phyloP scores from a whole-genome alignment of 164 flowering plant species.

The Cinnamomum micranthum region DNA sequence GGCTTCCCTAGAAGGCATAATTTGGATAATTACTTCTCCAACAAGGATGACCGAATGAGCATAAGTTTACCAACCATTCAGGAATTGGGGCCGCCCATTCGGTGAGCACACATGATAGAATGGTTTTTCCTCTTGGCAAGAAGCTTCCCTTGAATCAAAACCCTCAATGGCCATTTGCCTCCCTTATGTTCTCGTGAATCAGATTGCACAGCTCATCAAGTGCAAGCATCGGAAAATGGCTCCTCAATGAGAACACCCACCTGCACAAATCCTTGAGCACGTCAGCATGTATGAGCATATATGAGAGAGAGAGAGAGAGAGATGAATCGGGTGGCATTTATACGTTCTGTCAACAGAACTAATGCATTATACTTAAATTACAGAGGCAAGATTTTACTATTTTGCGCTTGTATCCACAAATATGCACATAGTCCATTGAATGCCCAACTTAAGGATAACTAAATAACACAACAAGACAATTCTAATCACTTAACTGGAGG shows the following conservation, averaged over 20 bases:
- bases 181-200: constrained; percentile 46
- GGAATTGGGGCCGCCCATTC: constrained; percentile 5
- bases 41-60: neutral
- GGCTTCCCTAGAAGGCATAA: neutral
- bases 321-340: neutral
- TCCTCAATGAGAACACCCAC: constrained; percentile 98
- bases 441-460: neutral
- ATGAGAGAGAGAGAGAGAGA: neutral
- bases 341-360: neutral
- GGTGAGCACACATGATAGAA: neutral
- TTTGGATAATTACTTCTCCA: neutral
- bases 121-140: constrained; percentile 38
- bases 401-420: neutral
- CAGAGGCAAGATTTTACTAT: neutral
- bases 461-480: no score
- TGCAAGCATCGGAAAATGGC: constrained; percentile 92
- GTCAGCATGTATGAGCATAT: neutral
- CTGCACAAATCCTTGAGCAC: constrained; percentile 25
- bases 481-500: no score
- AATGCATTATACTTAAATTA: neutral
- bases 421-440: neutral
- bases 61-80: neutral
- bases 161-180: constrained; percentile 53
- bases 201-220: constrained; percentile 66
- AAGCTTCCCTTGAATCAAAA: constrained; percentile 38